A percentile compares a stretch with the other conserved stretches of the same genome.
These are phyloP conservation scores for Reutealis trisperma DNA, from an alignment of 345 rosid genomes.

Conservation along the genomic window DNA sequence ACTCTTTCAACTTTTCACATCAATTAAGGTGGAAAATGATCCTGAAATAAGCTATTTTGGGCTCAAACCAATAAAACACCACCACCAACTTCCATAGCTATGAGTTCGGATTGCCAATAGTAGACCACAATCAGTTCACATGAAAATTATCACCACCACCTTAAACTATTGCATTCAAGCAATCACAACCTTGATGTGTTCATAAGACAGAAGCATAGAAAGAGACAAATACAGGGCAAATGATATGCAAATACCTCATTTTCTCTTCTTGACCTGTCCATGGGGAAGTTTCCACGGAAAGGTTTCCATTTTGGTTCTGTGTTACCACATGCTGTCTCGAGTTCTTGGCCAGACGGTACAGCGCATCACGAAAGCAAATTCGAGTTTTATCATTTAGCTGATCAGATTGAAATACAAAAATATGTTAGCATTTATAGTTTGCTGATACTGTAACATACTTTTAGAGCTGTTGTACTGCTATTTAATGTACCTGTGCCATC, in stretches of 20 bases:
- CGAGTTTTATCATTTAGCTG: conserved; percentile 68
- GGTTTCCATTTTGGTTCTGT: conserved; percentile 22
- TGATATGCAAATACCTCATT: conserved; percentile 25
- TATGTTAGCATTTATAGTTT: neutral
- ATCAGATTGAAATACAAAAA: conserved; percentile 15
- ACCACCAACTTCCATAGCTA: neutral
- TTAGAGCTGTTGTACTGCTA: neutral
- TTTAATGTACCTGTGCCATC: conserved; percentile 56
- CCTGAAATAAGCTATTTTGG: neutral
- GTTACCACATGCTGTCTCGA: conserved; percentile 34
- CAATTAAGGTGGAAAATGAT: neutral
- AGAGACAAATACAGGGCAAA: neutral
- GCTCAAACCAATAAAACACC: neutral
- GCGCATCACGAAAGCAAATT: conserved; percentile 74
- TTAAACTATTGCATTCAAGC: neutral
- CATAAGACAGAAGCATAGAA: neutral
- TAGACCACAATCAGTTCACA: neutral
- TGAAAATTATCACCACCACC: neutral
- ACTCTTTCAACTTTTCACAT: neutral
- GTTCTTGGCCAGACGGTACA: conserved; percentile 82
- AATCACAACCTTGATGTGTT: neutral
- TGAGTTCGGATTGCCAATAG: neutral
- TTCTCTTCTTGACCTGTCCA: conserved; percentile 28
- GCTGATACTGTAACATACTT: neutral
- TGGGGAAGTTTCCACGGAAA: conserved; percentile 21